Conservation (phyloP, 345 rosid genomes). For the Balakata baccata region DNA sequence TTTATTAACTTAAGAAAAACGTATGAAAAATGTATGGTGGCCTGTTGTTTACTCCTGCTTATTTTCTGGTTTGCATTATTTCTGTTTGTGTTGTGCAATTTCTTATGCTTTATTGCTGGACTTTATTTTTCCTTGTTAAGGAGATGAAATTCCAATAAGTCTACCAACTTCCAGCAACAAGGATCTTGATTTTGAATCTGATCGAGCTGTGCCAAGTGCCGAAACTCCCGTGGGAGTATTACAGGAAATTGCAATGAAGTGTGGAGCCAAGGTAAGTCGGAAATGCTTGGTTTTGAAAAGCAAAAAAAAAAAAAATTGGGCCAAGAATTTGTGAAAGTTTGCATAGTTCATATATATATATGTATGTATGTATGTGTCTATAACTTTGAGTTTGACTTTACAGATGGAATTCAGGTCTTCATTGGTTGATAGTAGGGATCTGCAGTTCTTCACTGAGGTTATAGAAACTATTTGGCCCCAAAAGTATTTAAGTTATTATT, state of each 20-base stretch:
- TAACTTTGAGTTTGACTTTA: slow-evolving; percentile 24
- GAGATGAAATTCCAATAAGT: slow-evolving; percentile 53
- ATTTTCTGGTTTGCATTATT: background rate
- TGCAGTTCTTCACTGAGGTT: slow-evolving; percentile 90
- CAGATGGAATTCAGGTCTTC: slow-evolving; percentile 77
- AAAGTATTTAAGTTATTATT: background rate
- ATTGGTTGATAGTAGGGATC: slow-evolving; percentile 60
- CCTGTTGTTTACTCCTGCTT: background rate
- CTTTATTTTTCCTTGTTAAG: slow-evolving; percentile 37
- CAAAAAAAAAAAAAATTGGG: slow-evolving; percentile 2
- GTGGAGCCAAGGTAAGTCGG: slow-evolving; percentile 73
- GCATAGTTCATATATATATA: background rate
- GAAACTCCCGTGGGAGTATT: slow-evolving; percentile 60
- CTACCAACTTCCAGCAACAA: slow-evolving; percentile 58
- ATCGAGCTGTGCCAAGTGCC: slow-evolving; percentile 47
- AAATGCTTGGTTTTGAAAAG: slow-evolving; percentile 4
- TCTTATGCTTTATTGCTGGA: background rate
- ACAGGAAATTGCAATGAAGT: slow-evolving; percentile 74
- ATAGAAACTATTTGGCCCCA: slow-evolving; percentile 14
- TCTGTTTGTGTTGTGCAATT: background rate
- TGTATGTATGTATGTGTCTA: background rate
- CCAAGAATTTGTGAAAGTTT: background rate
- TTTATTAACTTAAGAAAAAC: background rate
- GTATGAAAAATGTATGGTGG: no score
- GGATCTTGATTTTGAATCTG: slow-evolving; percentile 63